phyloP scores from a whole-genome alignment of 1,284 basidiomycete species.

The Fistulina hepatica region DNA sequence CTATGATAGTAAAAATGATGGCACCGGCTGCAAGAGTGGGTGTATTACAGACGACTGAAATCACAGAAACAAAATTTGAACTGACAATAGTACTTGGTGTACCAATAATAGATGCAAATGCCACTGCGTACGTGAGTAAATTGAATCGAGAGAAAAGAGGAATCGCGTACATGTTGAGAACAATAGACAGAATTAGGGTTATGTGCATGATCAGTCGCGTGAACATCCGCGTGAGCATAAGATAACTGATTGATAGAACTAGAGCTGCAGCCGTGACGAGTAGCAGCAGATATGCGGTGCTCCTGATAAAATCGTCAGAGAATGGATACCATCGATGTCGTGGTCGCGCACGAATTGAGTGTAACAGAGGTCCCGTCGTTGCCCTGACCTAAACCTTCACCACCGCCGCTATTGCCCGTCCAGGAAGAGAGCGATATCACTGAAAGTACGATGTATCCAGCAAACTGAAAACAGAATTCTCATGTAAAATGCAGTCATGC shows the following conservation, averaged over 20 bases:
- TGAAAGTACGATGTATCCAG: constrained; percentile 59
- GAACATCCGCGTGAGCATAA: constrained; percentile 67
- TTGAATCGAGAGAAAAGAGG: constrained; percentile 5
- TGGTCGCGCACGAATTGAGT: constrained; percentile 40
- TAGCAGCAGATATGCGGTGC: constrained; percentile 58
- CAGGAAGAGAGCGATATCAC: constrained; percentile 55
- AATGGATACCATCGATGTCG: neutral
- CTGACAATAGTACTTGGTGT: constrained; percentile 65
- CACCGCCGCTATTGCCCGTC: constrained; percentile 52
- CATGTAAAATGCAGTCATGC: neutral
- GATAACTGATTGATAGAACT: constrained; percentile 49
- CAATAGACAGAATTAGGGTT: constrained; percentile 59
- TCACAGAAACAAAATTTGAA: constrained; percentile 11
- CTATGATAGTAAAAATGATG: constrained; percentile 68
- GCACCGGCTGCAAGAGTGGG: constrained; percentile 42
- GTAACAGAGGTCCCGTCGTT: constrained; percentile 38
- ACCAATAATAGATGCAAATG: constrained; percentile 58
- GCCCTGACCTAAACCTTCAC: constrained; percentile 50
- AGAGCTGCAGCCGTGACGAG: constrained; percentile 53
- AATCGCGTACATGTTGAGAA: constrained; percentile 57
- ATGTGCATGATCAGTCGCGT: constrained; percentile 76
- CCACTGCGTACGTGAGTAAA: constrained; percentile 7
- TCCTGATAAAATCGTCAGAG: constrained; percentile 23
- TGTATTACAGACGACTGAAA: neutral
- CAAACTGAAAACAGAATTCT: constrained; percentile 31